A percentile compares a stretch with the other conserved stretches of the same genome.
Evolutionary conservation across 352 stramenopile genomes (phyloP).

Genomic region (Thraustochytrium striatum): DNA sequence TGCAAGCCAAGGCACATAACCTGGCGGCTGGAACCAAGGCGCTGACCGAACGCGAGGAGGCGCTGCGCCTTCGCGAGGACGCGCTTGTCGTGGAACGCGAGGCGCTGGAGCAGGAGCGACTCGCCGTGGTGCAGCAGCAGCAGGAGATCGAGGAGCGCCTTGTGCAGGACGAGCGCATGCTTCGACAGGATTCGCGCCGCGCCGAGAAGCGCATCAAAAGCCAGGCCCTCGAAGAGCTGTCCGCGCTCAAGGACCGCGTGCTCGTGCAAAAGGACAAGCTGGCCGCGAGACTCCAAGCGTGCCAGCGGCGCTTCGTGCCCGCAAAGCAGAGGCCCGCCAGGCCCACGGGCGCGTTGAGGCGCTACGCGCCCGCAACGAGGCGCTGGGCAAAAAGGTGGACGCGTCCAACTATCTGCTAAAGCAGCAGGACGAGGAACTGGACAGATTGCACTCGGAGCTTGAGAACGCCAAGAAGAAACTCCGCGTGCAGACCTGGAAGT

Average conservation of each 20-base stretch:
- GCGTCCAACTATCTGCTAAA: not conserved
- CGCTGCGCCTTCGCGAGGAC: not conserved
- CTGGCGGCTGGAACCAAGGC: too few relatives aligned
- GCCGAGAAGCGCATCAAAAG: not conserved
- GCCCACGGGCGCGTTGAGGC: not conserved
- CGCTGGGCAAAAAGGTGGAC: too few relatives aligned
- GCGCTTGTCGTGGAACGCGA: not conserved
- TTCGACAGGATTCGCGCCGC: not conserved
- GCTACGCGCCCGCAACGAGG: too few relatives aligned
- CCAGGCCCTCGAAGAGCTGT: not conserved
- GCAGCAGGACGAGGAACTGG: conserved; percentile 12
- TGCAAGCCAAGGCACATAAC: conserved; percentile 11
- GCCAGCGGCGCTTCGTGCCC: not conserved
- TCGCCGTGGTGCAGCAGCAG: not conserved
- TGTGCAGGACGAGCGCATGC: conserved; percentile 5
- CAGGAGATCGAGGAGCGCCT: not conserved
- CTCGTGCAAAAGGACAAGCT: not conserved
- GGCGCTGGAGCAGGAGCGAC: not conserved
- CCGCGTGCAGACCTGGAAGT: conserved; percentile 24
- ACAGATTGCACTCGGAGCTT: conserved; percentile 8
- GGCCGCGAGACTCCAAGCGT: not conserved
- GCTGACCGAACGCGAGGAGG: not conserved
- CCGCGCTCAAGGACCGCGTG: not conserved
- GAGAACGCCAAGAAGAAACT: conserved; percentile 29
- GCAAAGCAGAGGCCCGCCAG: not conserved